Evolutionary conservation across 2,329 filamentous ascomycete species (phyloP).

Genomic region (Dryadomyces sulphureus): DNA sequence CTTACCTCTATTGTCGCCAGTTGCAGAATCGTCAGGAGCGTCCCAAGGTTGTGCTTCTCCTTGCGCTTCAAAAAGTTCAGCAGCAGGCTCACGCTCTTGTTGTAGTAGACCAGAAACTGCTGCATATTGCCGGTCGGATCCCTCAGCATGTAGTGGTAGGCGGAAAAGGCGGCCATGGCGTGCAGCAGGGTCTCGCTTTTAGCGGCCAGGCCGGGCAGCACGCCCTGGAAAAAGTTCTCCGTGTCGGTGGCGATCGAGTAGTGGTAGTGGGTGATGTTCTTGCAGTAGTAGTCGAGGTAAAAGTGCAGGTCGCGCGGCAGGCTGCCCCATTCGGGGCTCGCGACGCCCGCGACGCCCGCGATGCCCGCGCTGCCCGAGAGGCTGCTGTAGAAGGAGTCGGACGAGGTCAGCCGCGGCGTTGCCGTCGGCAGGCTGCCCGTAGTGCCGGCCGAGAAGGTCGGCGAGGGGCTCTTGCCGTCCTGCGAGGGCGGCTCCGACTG

Average conservation of each 20-base stretch:
- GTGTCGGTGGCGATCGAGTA: conserved; percentile 64
- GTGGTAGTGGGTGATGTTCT: conserved; percentile 67
- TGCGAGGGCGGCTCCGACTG: conserved; percentile 32
- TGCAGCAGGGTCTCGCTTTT: conserved; percentile 68
- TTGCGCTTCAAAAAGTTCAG: conserved; percentile 55
- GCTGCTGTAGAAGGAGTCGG: background rate
- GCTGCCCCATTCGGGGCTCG: conserved; percentile 33
- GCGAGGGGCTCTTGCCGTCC: conserved; percentile 37
- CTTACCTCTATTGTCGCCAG: conserved; percentile 81
- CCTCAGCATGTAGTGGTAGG: conserved; percentile 67
- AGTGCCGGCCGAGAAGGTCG: conserved; percentile 32
- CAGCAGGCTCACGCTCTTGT: conserved; percentile 68
- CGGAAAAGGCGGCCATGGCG: conserved; percentile 74
- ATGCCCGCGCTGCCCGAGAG: background rate
- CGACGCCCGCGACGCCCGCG: background rate
- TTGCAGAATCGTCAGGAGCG: conserved; percentile 75
- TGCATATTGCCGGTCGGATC: conserved; percentile 59
- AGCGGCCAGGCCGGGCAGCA: conserved; percentile 57
- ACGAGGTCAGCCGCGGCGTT: conserved; percentile 12
- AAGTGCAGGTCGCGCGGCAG: conserved; percentile 57
- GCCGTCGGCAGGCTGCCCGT: conserved; percentile 21
- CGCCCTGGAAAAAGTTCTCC: conserved; percentile 57
- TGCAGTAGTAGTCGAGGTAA: conserved; percentile 64
- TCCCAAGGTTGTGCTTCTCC: conserved; percentile 57
- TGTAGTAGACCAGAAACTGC: conserved; percentile 80